These are phyloP conservation scores for Xeromyces bisporus DNA, from an alignment of 495 filamentous ascomycete genomes.

Conservation along the genomic window DNA sequence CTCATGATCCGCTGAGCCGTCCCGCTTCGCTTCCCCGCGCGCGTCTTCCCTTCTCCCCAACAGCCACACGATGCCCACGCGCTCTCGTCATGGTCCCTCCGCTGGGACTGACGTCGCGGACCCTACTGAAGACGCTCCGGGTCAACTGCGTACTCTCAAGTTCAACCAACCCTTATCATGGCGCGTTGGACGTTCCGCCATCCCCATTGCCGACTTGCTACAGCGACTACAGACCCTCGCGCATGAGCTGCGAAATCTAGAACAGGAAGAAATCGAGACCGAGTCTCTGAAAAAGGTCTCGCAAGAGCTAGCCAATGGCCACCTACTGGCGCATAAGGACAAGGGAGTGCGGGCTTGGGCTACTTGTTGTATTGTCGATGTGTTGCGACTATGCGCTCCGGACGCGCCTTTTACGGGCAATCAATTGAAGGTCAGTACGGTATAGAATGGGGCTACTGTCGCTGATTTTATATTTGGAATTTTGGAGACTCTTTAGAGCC, in stretches of 20 bases:
- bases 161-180: constrained; percentile 86
- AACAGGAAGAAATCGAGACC: constrained; percentile 73
- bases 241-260: constrained; percentile 68
- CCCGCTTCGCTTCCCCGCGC: constrained; percentile 1
- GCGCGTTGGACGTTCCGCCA: constrained; percentile 72
- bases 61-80: constrained; percentile 35
- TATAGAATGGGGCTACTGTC: too few species aligned
- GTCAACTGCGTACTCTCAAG: constrained; percentile 23
- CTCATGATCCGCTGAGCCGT: constrained; percentile 1
- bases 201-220: constrained; percentile 67
- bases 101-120: constrained; percentile 20
- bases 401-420: constrained; percentile 83
- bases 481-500: too few species aligned
- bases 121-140: constrained; percentile 14
- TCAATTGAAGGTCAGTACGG: constrained; percentile 77
- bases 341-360: constrained; percentile 79
- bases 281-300: constrained; percentile 69
- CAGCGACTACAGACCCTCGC: constrained; percentile 62
- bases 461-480: too few species aligned
- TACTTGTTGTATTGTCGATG: constrained; percentile 81
- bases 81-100: constrained; percentile 29
- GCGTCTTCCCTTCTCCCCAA: constrained; percentile 6
- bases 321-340: constrained; percentile 80
- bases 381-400: constrained; percentile 83
- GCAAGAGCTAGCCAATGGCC: constrained; percentile 70